phyloP scores from a whole-genome alignment of 371 early-diverging fungal genomes.

The Chytridiales sp. region DNA sequence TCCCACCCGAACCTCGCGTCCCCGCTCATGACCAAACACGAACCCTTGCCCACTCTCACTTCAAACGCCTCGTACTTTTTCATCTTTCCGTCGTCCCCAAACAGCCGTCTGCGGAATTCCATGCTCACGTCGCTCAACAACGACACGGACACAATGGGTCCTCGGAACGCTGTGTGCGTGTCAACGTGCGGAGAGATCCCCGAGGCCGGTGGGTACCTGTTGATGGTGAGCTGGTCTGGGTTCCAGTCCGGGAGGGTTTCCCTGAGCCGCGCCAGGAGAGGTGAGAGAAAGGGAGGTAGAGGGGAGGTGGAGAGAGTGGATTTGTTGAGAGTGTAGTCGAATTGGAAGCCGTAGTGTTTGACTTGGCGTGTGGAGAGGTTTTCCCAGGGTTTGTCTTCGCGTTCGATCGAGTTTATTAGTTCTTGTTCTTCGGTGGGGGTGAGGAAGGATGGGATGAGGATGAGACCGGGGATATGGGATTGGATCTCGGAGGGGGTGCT shows the following conservation, averaged over 20 bases:
- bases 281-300: constrained; percentile 34
- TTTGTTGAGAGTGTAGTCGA: constrained; percentile 43
- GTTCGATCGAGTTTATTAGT: constrained; percentile 21
- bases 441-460: constrained; percentile 39
- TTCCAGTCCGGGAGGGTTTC: constrained; percentile 12
- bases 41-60: constrained; percentile 44
- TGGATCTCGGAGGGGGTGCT: constrained; percentile 17
- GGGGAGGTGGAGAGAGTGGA: constrained; percentile 6
- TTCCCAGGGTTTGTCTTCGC: constrained; percentile 35
- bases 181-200: constrained; percentile 58
- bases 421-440: constrained; percentile 32
- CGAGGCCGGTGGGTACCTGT: constrained; percentile 50
- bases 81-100: background rate
- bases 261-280: constrained; percentile 30
- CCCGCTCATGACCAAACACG: constrained; percentile 45
- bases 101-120: constrained; percentile 41
- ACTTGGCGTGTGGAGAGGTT: constrained; percentile 42
- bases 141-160: constrained; percentile 37
- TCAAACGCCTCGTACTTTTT: constrained; percentile 6
- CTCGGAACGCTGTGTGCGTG: constrained; percentile 46
- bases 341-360: constrained; percentile 46
- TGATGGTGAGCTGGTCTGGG: constrained; percentile 52
- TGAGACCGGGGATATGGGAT: constrained; percentile 37
- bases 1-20: constrained; percentile 50
- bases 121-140: constrained; percentile 42